Percentiles rank a stretch among this genome's conserved stretches.
These are phyloP conservation scores for Pneumocystis oryctolagi DNA, from an alignment of 1,139 yeast genomes.

Conservation along the genomic window DNA sequence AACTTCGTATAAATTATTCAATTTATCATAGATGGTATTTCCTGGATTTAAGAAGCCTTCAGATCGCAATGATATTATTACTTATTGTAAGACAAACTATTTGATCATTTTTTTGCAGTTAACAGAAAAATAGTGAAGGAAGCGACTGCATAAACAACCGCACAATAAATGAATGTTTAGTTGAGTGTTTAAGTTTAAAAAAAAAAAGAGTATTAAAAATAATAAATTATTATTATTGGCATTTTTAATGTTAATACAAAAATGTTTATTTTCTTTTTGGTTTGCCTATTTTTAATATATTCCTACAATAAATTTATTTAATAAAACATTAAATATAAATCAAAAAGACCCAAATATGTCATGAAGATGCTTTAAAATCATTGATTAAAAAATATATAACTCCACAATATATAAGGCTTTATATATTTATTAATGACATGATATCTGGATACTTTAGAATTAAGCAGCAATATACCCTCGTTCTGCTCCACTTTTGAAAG, in stretches of 20 bases:
- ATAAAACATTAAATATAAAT: too few relatives aligned
- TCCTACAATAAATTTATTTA: background rate
- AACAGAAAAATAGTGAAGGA: background rate
- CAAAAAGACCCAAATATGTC: too few relatives aligned
- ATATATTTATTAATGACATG: background rate
- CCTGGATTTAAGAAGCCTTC: conserved; percentile 98
- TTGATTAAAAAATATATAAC: background rate
- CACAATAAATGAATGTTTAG: background rate
- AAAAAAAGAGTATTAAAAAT: background rate
- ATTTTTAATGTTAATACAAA: background rate
- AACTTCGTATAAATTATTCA: background rate
- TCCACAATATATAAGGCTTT: background rate
- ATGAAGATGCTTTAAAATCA: too few relatives aligned
- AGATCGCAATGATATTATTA: conserved; percentile 93
- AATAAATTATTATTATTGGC: background rate
- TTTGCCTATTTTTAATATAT: background rate
- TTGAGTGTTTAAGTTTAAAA: background rate
- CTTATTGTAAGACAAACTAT: conserved; percentile 36
- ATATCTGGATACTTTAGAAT: background rate
- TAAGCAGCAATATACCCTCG: conserved; percentile 6
- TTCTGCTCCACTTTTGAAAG: conserved; percentile 13
- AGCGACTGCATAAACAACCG: background rate
- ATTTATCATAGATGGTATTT: conserved; percentile 60
- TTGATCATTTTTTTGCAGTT: background rate
- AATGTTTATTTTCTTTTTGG: background rate